Conservation (phyloP, 352 stramenopile species). For the Phytopythium ostracodes region DNA sequence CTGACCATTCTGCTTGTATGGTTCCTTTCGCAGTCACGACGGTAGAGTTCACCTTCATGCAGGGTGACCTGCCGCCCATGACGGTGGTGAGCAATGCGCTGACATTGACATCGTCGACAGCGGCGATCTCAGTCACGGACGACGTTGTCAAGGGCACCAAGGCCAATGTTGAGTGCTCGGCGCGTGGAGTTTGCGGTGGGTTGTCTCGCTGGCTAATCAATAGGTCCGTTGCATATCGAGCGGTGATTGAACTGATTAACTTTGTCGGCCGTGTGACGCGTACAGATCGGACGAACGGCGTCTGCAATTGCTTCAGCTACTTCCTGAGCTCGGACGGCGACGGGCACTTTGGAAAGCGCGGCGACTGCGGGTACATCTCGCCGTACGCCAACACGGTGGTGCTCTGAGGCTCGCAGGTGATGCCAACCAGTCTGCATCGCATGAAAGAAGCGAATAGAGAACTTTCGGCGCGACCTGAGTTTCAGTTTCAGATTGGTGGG, state of each 20-base stretch:
- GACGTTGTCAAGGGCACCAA: constrained; percentile 56
- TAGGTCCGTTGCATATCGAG: not conserved
- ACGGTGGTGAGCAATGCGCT: constrained; percentile 33
- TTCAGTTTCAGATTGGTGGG: too few relatives aligned
- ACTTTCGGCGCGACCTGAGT: too few relatives aligned
- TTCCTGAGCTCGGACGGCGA: constrained; percentile 73
- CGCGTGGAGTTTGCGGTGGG: constrained; percentile 67
- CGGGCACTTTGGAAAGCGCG: constrained; percentile 70
- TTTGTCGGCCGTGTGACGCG: not conserved
- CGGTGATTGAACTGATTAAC: not conserved
- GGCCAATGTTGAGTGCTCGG: constrained; percentile 72
- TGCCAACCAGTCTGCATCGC: not conserved
- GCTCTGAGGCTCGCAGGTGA: not conserved
- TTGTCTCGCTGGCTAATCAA: not conserved
- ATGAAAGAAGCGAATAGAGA: too few relatives aligned
- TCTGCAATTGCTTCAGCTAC: constrained; percentile 70
- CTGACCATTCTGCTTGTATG: not conserved
- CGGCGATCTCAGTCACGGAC: constrained; percentile 28
- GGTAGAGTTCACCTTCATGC: constrained; percentile 65
- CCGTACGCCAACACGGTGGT: constrained; percentile 47
- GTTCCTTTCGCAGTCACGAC: constrained; percentile 29
- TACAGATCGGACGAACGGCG: constrained; percentile 52
- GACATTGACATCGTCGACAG: constrained; percentile 24
- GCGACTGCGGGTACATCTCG: constrained; percentile 89
- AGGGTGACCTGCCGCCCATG: constrained; percentile 51